Conservation (phyloP, 768 basidiomycete genomes). For the Boletus reticuloceps region DNA sequence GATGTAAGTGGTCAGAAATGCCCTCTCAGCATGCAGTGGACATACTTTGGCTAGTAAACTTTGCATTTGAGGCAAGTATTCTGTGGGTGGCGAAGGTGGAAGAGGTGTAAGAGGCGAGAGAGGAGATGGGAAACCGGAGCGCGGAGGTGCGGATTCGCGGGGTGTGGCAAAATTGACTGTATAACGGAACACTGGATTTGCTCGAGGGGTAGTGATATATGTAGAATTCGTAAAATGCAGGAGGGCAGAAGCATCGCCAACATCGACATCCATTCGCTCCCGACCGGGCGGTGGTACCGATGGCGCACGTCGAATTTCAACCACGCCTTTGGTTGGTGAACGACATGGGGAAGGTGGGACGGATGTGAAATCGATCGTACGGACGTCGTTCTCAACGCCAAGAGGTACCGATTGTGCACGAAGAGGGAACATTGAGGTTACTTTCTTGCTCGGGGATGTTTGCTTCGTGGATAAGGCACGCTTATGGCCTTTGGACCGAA, state of each 20-base stretch:
- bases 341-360: conserved; percentile 27
- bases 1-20: not conserved
- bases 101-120: conserved; percentile 51
- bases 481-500: not conserved
- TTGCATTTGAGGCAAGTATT: conserved; percentile 6
- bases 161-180: conserved; percentile 33
- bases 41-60: conserved; percentile 20
- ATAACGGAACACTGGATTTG: conserved; percentile 14
- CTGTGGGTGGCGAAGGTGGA: conserved; percentile 42
- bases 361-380: conserved; percentile 19
- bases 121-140: conserved; percentile 14
- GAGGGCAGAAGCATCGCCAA: conserved; percentile 10
- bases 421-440: conserved; percentile 9
- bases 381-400: conserved; percentile 8
- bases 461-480: conserved; percentile 27
- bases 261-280: conserved; percentile 27
- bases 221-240: conserved; percentile 23
- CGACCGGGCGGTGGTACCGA: conserved; percentile 19
- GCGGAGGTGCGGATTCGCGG: conserved; percentile 1
- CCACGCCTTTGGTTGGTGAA: conserved; percentile 18
- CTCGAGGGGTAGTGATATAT: conserved; percentile 2
- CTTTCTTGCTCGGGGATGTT: conserved; percentile 12
- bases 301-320: conserved; percentile 28
- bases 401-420: conserved; percentile 33
- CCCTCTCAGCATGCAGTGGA: not conserved